These are phyloP conservation scores for Litsea cubeba DNA, from an alignment of 164 flowering plant genomes.

Conservation along the genomic window DNA sequence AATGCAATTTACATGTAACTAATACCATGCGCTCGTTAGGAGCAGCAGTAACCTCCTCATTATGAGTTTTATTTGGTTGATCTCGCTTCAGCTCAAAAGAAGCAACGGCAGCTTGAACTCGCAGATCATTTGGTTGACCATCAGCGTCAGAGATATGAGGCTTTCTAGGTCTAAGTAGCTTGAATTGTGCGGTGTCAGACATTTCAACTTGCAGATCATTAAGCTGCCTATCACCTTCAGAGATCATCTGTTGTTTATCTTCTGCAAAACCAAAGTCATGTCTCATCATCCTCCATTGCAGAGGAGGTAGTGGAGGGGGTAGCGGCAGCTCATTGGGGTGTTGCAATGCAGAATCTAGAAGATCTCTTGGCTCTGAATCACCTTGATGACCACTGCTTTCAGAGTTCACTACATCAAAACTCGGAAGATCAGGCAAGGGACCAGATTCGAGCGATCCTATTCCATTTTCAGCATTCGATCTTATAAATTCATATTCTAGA, in stretches of 20 bases:
- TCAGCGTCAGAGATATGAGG: conserved; percentile 6
- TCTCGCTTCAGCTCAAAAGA: background rate
- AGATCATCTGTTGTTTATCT: conserved; percentile 17
- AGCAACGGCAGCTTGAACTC: background rate
- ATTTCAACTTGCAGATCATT: conserved; percentile 18
- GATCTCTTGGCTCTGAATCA: conserved; percentile 13
- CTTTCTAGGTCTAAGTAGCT: conserved; percentile 27
- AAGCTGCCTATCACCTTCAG: conserved; percentile 23
- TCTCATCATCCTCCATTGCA: conserved; percentile 45
- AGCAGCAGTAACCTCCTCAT: conserved; percentile 15
- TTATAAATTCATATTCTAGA: conserved; percentile 12
- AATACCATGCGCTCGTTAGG: conserved; percentile 42
- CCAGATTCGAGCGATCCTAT: conserved; percentile 20
- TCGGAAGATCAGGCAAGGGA: conserved; percentile 37
- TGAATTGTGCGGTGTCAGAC: conserved; percentile 23
- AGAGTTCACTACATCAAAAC: conserved; percentile 36
- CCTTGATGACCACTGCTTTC: conserved; percentile 16
- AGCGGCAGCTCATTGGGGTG: conserved; percentile 29
- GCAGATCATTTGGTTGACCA: background rate
- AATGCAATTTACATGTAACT: background rate
- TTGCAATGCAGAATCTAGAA: conserved; percentile 7
- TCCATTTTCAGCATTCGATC: conserved; percentile 15
- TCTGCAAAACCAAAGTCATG: conserved; percentile 19
- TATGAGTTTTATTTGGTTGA: background rate
- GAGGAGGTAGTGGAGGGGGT: conserved; percentile 71